Percentiles rank a stretch among this genome's conserved stretches.
Evolutionary conservation across 2,329 filamentous ascomycete genomes (phyloP).

Genomic region (Colletotrichum sp.): DNA sequence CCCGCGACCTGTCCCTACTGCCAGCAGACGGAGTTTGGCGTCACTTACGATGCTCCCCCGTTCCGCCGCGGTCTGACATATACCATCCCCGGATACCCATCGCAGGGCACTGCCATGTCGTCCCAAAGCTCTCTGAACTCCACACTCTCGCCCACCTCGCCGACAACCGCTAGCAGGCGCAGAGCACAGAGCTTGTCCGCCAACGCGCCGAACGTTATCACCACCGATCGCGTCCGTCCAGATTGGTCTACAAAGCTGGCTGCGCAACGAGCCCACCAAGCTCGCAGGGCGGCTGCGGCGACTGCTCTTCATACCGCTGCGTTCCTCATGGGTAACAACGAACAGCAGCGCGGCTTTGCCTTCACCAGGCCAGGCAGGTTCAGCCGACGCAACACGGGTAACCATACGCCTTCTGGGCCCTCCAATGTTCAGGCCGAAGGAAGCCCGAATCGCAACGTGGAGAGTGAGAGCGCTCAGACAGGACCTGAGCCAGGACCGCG

Average conservation of each 20-base stretch:
- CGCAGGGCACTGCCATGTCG: constrained; percentile 76
- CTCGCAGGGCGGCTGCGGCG: constrained; percentile 86
- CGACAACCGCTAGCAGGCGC: constrained; percentile 40
- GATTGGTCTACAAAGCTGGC: constrained; percentile 94
- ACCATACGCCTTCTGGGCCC: constrained; percentile 30
- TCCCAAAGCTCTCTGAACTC: constrained; percentile 82
- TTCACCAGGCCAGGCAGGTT: constrained; percentile 51
- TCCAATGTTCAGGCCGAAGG: constrained; percentile 33
- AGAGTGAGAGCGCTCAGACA: constrained; percentile 26
- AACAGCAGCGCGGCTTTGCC: constrained; percentile 55
- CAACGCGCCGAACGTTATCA: constrained; percentile 83
- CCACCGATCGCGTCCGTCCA: constrained; percentile 88
- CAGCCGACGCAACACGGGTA: constrained; percentile 56
- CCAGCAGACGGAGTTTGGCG: constrained; percentile 91
- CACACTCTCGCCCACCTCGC: constrained; percentile 44
- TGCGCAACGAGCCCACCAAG: constrained; percentile 81
- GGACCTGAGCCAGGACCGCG: constrained; percentile 38
- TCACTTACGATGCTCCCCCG: constrained; percentile 89
- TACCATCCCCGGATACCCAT: constrained; percentile 55
- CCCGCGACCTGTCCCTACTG: constrained; percentile 94
- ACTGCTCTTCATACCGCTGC: constrained; percentile 95
- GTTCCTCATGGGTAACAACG: constrained; percentile 78
- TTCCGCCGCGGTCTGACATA: constrained; percentile 86
- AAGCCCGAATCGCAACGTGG: constrained; percentile 28
- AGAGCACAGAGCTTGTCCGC: constrained; percentile 73